Conservation (phyloP, 108 stramenopile species). For the Fragilariopsis cylindrus region DNA sequence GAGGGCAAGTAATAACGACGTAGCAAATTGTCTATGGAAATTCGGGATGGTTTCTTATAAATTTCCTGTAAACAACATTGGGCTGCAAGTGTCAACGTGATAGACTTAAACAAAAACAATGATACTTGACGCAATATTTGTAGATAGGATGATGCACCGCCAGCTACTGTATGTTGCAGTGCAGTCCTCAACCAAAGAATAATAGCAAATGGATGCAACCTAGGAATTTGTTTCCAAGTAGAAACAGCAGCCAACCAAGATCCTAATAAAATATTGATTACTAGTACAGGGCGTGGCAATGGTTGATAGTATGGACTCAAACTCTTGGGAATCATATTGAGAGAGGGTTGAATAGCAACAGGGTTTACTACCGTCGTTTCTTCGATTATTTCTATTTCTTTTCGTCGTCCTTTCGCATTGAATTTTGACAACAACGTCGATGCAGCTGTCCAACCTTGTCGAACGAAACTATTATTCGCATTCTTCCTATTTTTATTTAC, state of each 20-base stretch:
- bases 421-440: not conserved
- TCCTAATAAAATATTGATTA: conserved; percentile 30
- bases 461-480: not conserved
- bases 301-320: conserved; percentile 53
- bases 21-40: conserved; percentile 45
- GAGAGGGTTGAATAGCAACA: conserved; percentile 51
- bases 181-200: not conserved
- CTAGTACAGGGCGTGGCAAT: conserved; percentile 39
- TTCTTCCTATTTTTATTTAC: not conserved
- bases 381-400: not conserved
- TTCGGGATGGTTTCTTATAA: conserved; percentile 45
- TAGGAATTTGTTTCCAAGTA: conserved; percentile 21
- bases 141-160: not conserved
- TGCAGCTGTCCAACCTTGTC: not conserved
- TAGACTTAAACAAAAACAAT: conserved; percentile 16
- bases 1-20: conserved; percentile 60
- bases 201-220: conserved; percentile 11
- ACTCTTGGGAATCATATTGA: conserved; percentile 55
- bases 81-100: conserved; percentile 23
- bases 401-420: not conserved
- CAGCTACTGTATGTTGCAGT: not conserved
- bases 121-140: not conserved
- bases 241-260: conserved; percentile 18
- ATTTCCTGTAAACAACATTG: conserved; percentile 55
- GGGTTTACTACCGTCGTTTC: conserved; percentile 14